A percentile compares a stretch with the other conserved stretches of the same genome.
Evolutionary conservation across 108 stramenopile species (phyloP).

Genomic region (Discostella pseudostelligera): DNA sequence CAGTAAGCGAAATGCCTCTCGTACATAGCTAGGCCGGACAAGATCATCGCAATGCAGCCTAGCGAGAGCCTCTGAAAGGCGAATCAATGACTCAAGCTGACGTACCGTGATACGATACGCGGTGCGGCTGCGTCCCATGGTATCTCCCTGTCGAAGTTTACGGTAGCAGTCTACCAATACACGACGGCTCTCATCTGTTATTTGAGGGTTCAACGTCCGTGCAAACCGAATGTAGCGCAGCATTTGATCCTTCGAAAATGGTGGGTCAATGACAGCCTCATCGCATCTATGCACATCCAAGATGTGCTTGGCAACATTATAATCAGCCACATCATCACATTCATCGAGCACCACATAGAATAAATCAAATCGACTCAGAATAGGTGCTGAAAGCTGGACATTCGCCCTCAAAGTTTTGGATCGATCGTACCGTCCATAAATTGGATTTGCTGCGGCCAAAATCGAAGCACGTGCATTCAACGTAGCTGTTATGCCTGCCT

Average conservation of each 20-base stretch:
- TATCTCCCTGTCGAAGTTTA: slow-evolving; percentile 93
- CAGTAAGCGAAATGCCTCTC: slow-evolving; percentile 94
- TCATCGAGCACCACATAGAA: slow-evolving; percentile 99
- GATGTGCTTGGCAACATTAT: slow-evolving; percentile 94
- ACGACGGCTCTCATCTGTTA: slow-evolving; percentile 80
- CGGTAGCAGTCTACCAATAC: slow-evolving; percentile 97
- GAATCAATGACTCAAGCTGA: slow-evolving; percentile 97
- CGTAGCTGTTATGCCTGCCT: slow-evolving; percentile 99
- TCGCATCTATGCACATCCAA: slow-evolving; percentile 88
- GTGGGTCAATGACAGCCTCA: slow-evolving; percentile 66
- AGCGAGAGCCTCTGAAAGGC: slow-evolving; percentile 96
- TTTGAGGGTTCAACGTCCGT: slow-evolving; percentile 85
- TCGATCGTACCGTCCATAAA: slow-evolving; percentile 98
- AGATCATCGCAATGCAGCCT: slow-evolving; percentile 89
- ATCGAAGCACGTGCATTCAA: slow-evolving; percentile 98
- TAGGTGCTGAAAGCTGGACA: slow-evolving; percentile 93
- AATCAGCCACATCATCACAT: slow-evolving; percentile 91
- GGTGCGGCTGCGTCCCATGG: slow-evolving; percentile 87
- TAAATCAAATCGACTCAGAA: slow-evolving; percentile 98
- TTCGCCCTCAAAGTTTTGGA: slow-evolving; percentile 96
- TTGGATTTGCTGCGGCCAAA: slow-evolving; percentile 98
- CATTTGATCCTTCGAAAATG: slow-evolving; percentile 87
- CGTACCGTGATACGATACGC: slow-evolving; percentile 99
- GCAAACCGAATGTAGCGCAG: slow-evolving; percentile 95
- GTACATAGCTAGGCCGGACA: slow-evolving; percentile 86